These are phyloP conservation scores for Cordyceps pruinosa DNA, from an alignment of 2,329 filamentous ascomycete genomes.

Conservation along the genomic window DNA sequence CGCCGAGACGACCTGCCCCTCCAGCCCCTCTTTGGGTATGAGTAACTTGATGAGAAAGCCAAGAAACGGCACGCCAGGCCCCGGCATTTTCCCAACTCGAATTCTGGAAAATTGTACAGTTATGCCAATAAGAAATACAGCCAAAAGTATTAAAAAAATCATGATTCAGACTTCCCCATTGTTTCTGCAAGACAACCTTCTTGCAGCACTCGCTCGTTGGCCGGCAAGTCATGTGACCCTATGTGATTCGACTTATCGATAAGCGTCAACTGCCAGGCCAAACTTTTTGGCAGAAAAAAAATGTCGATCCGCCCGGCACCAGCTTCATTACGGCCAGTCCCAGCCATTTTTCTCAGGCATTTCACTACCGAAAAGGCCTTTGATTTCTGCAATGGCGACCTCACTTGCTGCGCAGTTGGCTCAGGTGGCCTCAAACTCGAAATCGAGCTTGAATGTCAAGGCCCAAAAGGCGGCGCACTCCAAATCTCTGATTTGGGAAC, in stretches of 20 bases:
- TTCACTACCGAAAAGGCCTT: neutral
- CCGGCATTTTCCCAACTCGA: neutral
- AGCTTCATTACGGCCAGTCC: neutral
- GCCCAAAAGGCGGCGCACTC: conserved; percentile 87
- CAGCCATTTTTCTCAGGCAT: neutral
- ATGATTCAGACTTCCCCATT: neutral
- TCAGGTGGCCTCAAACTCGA: conserved; percentile 83
- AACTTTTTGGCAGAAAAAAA: conserved; percentile 8
- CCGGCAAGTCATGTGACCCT: conserved; percentile 1
- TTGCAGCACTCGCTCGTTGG: neutral
- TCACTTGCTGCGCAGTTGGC: conserved; percentile 90
- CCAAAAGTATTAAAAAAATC: too few relatives aligned
- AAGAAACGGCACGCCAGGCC: neutral
- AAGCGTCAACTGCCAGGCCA: neutral
- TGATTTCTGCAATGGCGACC: conserved; percentile 56
- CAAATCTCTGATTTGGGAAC: conserved; percentile 91
- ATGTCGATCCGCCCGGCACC: neutral
- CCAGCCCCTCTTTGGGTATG: neutral
- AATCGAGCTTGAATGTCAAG: conserved; percentile 84
- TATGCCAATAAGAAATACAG: too few relatives aligned
- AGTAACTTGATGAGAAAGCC: neutral
- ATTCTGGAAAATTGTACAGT: neutral
- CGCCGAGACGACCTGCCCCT: neutral
- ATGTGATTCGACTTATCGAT: conserved; percentile 2
- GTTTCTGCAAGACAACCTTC: neutral